Percentiles rank a stretch among this genome's conserved stretches.
phyloP scores from a whole-genome alignment of 192 early-diverging fungal species.

The Phycomyces blakesleeanus region DNA sequence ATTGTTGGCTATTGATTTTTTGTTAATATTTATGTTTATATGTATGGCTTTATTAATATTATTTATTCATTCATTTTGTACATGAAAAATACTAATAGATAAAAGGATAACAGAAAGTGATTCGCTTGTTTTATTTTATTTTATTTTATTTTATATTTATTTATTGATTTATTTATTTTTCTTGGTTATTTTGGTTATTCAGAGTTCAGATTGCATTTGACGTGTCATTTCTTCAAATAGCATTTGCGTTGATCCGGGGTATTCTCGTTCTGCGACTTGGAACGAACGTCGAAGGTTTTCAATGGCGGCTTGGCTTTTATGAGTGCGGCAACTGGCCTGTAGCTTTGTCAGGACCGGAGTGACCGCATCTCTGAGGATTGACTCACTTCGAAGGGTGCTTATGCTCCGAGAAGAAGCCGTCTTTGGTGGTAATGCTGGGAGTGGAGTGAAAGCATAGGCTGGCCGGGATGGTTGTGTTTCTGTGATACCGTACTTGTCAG shows the following conservation, averaged over 20 bases:
- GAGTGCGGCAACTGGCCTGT: conserved; percentile 23
- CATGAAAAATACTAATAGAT: no score
- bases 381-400: not conserved
- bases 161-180: no score
- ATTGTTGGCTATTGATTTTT: conserved; percentile 44
- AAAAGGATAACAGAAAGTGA: no score
- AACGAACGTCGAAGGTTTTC: conserved; percentile 40
- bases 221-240: conserved; percentile 33
- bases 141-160: not conserved
- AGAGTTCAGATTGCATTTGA: conserved; percentile 11
- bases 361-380: conserved; percentile 6
- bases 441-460: conserved; percentile 1
- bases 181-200: no score
- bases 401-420: conserved; percentile 20
- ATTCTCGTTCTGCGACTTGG: conserved; percentile 37
- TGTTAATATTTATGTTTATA: no score
- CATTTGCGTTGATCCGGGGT: conserved; percentile 36
- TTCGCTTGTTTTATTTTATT: no score
- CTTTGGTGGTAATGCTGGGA: conserved; percentile 8
- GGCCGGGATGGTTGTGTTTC: conserved; percentile 4
- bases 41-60: no score
- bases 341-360: conserved; percentile 23
- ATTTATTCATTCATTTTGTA: no score
- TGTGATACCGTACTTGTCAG: conserved; percentile 16
- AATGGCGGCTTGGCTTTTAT: conserved; percentile 36